phyloP scores from a whole-genome alignment of 2,329 filamentous ascomycete genomes.

The Ophiostoma novo-ulmi region DNA sequence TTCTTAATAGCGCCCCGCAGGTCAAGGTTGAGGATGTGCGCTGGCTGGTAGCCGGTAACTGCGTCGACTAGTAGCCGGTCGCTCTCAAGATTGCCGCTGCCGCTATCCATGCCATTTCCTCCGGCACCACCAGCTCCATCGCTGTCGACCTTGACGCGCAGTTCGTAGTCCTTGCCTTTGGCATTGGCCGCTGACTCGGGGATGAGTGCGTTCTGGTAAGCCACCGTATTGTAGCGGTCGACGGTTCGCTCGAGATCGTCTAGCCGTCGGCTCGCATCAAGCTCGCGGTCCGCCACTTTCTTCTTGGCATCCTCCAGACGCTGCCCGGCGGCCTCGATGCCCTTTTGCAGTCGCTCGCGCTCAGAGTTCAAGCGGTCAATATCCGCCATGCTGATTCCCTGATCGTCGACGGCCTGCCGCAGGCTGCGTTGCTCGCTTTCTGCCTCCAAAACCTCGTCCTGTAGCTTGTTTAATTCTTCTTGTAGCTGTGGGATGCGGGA shows the following conservation, averaged over 20 bases:
- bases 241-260: conserved; percentile 89
- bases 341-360: conserved; percentile 85
- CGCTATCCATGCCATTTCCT: neutral
- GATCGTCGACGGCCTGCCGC: conserved; percentile 81
- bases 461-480: conserved; percentile 75
- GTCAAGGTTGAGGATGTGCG: conserved; percentile 83
- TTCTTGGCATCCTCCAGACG: conserved; percentile 81
- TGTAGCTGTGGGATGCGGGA: conserved; percentile 74
- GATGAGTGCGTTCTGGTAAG: conserved; percentile 89
- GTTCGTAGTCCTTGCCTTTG: conserved; percentile 77
- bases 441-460: conserved; percentile 67
- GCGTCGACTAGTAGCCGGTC: conserved; percentile 79
- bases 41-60: conserved; percentile 81
- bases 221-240: conserved; percentile 87
- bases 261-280: conserved; percentile 77
- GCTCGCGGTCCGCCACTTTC: conserved; percentile 76
- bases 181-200: conserved; percentile 80
- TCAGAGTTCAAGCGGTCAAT: conserved; percentile 99
- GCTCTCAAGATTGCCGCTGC: conserved; percentile 42
- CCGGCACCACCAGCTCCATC: conserved; percentile 32
- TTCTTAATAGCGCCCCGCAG: conserved; percentile 76
- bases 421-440: conserved; percentile 76
- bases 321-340: conserved; percentile 68
- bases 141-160: conserved; percentile 75
- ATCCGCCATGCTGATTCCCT: conserved; percentile 94